A percentile compares a stretch with the other conserved stretches of the same genome.
phyloP scores from a whole-genome alignment of 805 yeast genomes.

The Phaffomyces antillensis region DNA sequence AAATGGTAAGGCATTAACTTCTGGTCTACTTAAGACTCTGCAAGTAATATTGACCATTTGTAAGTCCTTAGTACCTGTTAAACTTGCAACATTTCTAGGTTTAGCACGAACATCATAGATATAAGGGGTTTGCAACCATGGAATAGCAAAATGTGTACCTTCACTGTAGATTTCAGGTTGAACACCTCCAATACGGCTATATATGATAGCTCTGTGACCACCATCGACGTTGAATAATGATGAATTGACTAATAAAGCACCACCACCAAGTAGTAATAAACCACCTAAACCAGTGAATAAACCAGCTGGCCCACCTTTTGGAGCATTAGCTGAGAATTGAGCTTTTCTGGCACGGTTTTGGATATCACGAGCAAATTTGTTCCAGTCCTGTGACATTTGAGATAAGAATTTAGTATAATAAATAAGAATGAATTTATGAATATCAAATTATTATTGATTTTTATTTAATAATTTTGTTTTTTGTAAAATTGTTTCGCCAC shows the following conservation, averaged over 20 bases:
- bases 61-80: constrained; percentile 96
- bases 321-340: constrained; percentile 34
- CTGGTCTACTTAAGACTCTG: constrained; percentile 90
- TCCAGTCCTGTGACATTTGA: constrained; percentile 35
- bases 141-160: constrained; percentile 92
- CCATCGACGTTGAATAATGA: constrained; percentile 88
- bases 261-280: constrained; percentile 49
- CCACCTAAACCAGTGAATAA: constrained; percentile 61
- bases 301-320: constrained; percentile 32
- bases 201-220: constrained; percentile 96
- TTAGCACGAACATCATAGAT: constrained; percentile 94
- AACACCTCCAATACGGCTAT: constrained; percentile 82
- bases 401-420: background rate
- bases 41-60: constrained; percentile 99
- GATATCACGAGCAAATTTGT: constrained; percentile 42
- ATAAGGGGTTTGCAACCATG: constrained; percentile 91
- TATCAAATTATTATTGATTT: background rate
- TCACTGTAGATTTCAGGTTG: constrained; percentile 77
- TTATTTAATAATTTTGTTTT: background rate
- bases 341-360: constrained; percentile 39
- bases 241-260: constrained; percentile 44
- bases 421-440: background rate
- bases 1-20: constrained; percentile 65
- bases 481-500: background rate
- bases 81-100: constrained; percentile 91